phyloP scores from a whole-genome alignment of 352 stramenopile genomes.

The Thalassiosira exigua region DNA sequence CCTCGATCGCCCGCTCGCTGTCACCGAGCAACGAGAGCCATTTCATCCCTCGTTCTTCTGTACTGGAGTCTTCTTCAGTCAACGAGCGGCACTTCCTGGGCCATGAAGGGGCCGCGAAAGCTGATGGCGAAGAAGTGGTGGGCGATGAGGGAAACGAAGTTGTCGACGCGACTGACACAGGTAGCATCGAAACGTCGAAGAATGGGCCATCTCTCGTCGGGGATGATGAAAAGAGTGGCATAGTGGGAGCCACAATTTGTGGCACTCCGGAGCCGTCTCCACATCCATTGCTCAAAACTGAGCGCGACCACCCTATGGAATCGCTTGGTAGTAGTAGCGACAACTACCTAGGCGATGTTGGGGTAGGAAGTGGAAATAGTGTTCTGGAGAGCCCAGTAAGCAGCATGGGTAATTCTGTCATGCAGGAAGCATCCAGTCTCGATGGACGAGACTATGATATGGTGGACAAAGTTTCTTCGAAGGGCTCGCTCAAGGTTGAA shows the following conservation, averaged over 20 bases:
- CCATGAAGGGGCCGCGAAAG: constrained; percentile 3
- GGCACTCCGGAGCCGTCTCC: constrained; percentile 53
- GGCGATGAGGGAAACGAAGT: neutral
- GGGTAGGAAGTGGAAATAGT: neutral
- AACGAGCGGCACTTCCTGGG: neutral
- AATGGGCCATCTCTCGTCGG: constrained; percentile 2
- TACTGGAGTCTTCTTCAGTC: constrained; percentile 13
- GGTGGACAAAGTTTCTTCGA: too few species aligned
- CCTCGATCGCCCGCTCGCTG: constrained; percentile 12
- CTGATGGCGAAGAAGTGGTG: neutral
- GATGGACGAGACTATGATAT: constrained; percentile 48
- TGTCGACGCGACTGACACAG: neutral
- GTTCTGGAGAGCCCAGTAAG: constrained; percentile 19
- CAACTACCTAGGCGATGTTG: constrained; percentile 38
- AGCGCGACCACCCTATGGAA: neutral
- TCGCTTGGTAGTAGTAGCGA: constrained; percentile 18
- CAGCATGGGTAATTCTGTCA: constrained; percentile 26
- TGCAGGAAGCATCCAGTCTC: constrained; percentile 34
- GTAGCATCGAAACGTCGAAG: too few species aligned
- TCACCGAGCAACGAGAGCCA: constrained; percentile 53
- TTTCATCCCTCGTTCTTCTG: constrained; percentile 50
- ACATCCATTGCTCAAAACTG: neutral
- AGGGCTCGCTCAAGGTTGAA: constrained; percentile 25
- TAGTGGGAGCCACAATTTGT: constrained; percentile 54
- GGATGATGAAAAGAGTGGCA: constrained; percentile 42